These are phyloP conservation scores for Salix suchowensis DNA, from an alignment of 345 rosid species.

Conservation along the genomic window DNA sequence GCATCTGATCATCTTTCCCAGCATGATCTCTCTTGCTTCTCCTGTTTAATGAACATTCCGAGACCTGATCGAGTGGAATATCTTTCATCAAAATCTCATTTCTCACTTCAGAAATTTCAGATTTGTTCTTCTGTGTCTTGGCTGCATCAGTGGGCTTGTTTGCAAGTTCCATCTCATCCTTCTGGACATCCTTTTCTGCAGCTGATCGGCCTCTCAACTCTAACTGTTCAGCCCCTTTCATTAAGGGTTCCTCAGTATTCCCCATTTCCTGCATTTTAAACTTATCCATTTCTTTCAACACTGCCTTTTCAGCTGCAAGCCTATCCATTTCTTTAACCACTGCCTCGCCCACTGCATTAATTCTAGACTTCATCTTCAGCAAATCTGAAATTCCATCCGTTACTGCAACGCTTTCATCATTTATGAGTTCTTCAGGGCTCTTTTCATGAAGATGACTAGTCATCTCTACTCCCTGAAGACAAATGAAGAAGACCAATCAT, in stretches of 20 bases:
- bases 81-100: slow-evolving; percentile 28
- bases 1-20: slow-evolving; percentile 20
- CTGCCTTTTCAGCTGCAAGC: slow-evolving; percentile 32
- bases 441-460: slow-evolving; percentile 27
- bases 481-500: not conserved
- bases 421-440: slow-evolving; percentile 24
- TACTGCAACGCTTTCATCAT: slow-evolving; percentile 18
- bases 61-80: slow-evolving; percentile 28
- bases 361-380: slow-evolving; percentile 45
- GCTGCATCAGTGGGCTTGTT: slow-evolving; percentile 30
- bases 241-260: slow-evolving; percentile 7
- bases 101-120: slow-evolving; percentile 8
- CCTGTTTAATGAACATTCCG: slow-evolving; percentile 10
- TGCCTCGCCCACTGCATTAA: slow-evolving; percentile 41
- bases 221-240: slow-evolving; percentile 17
- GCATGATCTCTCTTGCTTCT: slow-evolving; percentile 9
- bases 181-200: slow-evolving; percentile 17
- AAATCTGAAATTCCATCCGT: slow-evolving; percentile 48
- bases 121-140: not conserved
- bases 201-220: slow-evolving; percentile 14
- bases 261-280: slow-evolving; percentile 27
- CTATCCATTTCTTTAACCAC: slow-evolving; percentile 8
- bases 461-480: slow-evolving; percentile 20
- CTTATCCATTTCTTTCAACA: slow-evolving; percentile 49
- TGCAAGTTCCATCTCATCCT: slow-evolving; percentile 28